Evolutionary conservation across 2,329 filamentous ascomycete genomes (phyloP), one percentile per base, ranked within the genome.

Genomic region (Cladosporium oxysporum): DNA sequence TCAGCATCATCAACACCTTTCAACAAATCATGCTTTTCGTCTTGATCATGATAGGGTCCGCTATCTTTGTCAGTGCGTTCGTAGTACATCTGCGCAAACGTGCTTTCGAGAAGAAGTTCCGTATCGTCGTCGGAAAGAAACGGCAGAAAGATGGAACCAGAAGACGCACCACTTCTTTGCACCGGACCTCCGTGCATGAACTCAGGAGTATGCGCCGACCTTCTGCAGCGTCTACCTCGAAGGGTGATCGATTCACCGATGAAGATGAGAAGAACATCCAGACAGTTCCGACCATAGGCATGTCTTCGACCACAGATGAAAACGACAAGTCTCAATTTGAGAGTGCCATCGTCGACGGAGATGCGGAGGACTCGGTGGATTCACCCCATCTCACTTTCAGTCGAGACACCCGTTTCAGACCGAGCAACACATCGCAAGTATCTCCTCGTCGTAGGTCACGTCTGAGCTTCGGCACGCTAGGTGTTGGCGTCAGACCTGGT

Each of bases 1-100:
- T 91, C 28, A 88, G 85, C 64, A 79, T 82, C 31, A 73, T 91
- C 71, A 91, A 87, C 47, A 88, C 85, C 0, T 89, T 88, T 73
- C 90, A 92, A 75, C 90, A 92, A 74, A 78, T 85, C 31, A 77
- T 90, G 47, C 80, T 92, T 11, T 90, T 88, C 71, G 66, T 88
- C 3, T 79, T 91, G 50, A 88, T 91, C 67, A 80, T 91, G 55
- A 74, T 90, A 7, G 90, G 90, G 1, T 88, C 87, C 64, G 82
- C 85, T 14, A 86, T 91, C n/a, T 87, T 88, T 73, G 87, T 91
- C 1, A 89, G 86, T 1, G 84, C 86, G 37, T 86, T 85, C 69
- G 89, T 90, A 2, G 83, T 91, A 3, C 77, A 84, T 57, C 83
- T 88, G 8, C 81, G 89, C 47, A 86, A 84, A 71, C 79, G 81